phyloP scores from a whole-genome alignment of 2,329 filamentous ascomycete species.

The Alternaria atra region DNA sequence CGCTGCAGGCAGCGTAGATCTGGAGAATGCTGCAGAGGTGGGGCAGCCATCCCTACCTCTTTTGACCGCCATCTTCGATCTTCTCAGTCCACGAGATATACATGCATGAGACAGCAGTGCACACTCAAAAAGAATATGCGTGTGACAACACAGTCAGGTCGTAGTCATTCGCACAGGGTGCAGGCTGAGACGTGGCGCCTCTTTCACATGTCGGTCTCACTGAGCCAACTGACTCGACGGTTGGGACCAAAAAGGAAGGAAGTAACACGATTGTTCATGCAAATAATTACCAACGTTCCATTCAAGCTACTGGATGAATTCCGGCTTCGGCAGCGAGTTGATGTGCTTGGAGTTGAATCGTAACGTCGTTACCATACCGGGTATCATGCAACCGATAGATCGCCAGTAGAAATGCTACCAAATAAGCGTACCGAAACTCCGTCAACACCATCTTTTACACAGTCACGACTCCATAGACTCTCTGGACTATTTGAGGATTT shows the following conservation, averaged over 20 bases:
- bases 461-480: not conserved
- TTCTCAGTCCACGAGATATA: slow-evolving; percentile 25
- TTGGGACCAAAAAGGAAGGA: slow-evolving; percentile 3
- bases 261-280: not conserved
- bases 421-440: not conserved
- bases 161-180: slow-evolving; percentile 2
- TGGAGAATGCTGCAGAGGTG: slow-evolving; percentile 22
- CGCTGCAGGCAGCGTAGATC: slow-evolving; percentile 10
- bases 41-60: slow-evolving; percentile 15
- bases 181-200: slow-evolving; percentile 6
- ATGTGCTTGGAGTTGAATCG: not conserved
- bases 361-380: not conserved
- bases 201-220: slow-evolving; percentile 17
- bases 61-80: slow-evolving; percentile 12
- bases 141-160: slow-evolving; percentile 1
- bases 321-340: not conserved
- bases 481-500: not conserved
- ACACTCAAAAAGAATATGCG: slow-evolving; percentile 8
- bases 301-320: not conserved
- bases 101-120: slow-evolving; percentile 18
- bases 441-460: not conserved
- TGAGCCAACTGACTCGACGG: not conserved
- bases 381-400: not conserved
- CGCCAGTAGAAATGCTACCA: not conserved
- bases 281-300: not conserved